Base-by-base conservation (phyloP, 75 land plant species). In the Pinus albicaulis region DNA sequence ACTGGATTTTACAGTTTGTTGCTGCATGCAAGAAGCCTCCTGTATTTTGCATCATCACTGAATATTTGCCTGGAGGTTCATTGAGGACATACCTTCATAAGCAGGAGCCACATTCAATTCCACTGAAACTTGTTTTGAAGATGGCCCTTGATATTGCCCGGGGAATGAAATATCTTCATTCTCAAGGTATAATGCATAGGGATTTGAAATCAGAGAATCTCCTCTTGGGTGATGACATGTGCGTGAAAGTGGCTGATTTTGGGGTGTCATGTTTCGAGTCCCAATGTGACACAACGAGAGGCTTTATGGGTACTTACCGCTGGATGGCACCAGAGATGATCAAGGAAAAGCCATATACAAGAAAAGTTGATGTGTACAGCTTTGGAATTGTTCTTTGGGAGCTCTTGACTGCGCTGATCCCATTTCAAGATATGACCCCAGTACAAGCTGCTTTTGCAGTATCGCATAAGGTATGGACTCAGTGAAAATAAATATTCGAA, bases 261-360 rank as follows among this genome's bases (percentile, higher is more conserved):
- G 93, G 93, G 8, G 88, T 89, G 4, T 92, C 92, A 25, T 82
- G 93, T 59, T 57, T 80, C 26, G 92, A 91, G 61, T 77, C 89
- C n/a, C 81, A 89, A 13, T 83, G 85, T 57, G 77, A 80, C 14
- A 58, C 66, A 17, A 58, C 59, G 26, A 59, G 61, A 59, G 81
- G 81, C 13, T 89, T 86, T 59, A 73, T 71, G 13, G 89, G 93
- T 7, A 91, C 93, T 71, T 89, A 84, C 73, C 79, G 93, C 20
- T 91, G 93, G 93, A 91, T 91, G 93, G 92, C 93, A 13, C 93
- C 93, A 14, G 93, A 91, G 71, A 89, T 91, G 93, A 91, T 91
- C 73, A 82, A 79, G 12, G 83, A 80, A 64, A 84, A 89, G 72
- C 72, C 41, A 4, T 85, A 78, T 72, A 86, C 93, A n/a, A 89